A percentile compares a stretch with the other conserved stretches of the same genome.
phyloP scores from a whole-genome alignment of 495 filamentous ascomycete species.

The Tricharina praecox region DNA sequence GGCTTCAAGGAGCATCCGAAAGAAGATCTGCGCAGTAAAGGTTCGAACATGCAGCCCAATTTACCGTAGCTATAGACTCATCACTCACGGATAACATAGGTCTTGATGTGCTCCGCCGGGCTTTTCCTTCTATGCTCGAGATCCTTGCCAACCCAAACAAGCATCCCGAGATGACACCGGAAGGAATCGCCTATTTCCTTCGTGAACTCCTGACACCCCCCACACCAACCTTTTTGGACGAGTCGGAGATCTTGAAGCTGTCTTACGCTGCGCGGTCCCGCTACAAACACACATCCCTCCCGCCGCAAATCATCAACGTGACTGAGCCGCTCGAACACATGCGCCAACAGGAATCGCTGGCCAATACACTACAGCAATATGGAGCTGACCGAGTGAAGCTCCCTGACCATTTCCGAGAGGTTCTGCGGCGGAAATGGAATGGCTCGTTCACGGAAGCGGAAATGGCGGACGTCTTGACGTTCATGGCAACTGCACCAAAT shows the following conservation, averaged over 20 bases:
- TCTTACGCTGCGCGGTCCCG: conserved; percentile 25
- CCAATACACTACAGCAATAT: conserved; percentile 55
- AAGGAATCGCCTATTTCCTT: conserved; percentile 48
- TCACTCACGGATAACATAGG: no score
- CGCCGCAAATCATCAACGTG: conserved; percentile 17
- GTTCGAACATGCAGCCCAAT: conserved; percentile 42
- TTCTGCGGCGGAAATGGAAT: conserved; percentile 36
- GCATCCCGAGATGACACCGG: conserved; percentile 32
- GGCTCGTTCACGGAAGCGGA: conserved; percentile 64
- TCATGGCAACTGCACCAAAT: conserved; percentile 56
- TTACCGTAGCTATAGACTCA: no score
- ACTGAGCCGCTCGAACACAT: conserved; percentile 26
- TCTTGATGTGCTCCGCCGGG: conserved; percentile 22
- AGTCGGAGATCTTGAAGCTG: conserved; percentile 16
- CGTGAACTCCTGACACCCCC: conserved; percentile 30
- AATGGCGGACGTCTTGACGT: conserved; percentile 64
- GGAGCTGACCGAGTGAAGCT: conserved; percentile 42
- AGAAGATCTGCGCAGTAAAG: conserved; percentile 72
- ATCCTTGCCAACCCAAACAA: conserved; percentile 45
- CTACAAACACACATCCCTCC: conserved; percentile 22
- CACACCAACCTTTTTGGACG: conserved; percentile 21
- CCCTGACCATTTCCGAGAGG: conserved; percentile 26
- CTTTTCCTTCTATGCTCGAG: conserved; percentile 24
- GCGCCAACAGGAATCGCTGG: conserved; percentile 34
- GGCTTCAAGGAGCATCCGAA: conserved; percentile 69